These are phyloP conservation scores for Penicillium glabrum DNA, from an alignment of 2,329 filamentous ascomycete species.

Conservation along the genomic window DNA sequence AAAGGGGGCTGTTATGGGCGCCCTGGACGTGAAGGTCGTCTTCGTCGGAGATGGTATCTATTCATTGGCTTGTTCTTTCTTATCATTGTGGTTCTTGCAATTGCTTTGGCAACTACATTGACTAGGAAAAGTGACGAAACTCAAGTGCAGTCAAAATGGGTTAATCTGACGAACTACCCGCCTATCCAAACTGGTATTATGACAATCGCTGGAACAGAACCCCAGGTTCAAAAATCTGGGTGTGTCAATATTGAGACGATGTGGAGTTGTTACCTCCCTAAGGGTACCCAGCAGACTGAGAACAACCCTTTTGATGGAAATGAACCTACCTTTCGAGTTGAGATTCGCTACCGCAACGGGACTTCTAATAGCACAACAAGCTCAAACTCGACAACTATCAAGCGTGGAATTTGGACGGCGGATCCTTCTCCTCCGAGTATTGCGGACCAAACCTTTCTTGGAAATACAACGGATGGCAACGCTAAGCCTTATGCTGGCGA, in stretches of 20 bases:
- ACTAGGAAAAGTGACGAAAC: conserved; percentile 45
- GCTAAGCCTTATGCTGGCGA: conserved; percentile 75
- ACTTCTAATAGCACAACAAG: conserved; percentile 42
- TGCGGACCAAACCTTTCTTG: conserved; percentile 76
- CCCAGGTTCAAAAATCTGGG: conserved; percentile 61
- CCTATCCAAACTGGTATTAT: conserved; percentile 81
- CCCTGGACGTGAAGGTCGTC: conserved; percentile 62
- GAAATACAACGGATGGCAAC: conserved; percentile 79
- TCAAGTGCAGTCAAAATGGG: conserved; percentile 60
- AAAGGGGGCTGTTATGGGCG: conserved; percentile 66
- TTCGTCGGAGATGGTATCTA: conserved; percentile 61
- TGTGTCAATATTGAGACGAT: conserved; percentile 72
- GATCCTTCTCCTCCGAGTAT: conserved; percentile 51
- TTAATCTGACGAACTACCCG: conserved; percentile 83
- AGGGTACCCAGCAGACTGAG: conserved; percentile 65
- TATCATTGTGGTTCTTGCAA: conserved; percentile 56
- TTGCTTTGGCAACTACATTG: conserved; percentile 60
- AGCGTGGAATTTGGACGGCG: conserved; percentile 31
- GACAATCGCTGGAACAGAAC: conserved; percentile 73
- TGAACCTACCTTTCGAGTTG: conserved; percentile 75
- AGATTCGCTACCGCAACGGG: conserved; percentile 65
- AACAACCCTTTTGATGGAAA: conserved; percentile 64
- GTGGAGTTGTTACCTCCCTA: conserved; percentile 85
- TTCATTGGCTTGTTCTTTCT: conserved; percentile 54
- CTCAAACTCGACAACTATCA: neutral